Base-by-base conservation (phyloP, 139 green algal species). In the Chlorella sorokiniana region DNA sequence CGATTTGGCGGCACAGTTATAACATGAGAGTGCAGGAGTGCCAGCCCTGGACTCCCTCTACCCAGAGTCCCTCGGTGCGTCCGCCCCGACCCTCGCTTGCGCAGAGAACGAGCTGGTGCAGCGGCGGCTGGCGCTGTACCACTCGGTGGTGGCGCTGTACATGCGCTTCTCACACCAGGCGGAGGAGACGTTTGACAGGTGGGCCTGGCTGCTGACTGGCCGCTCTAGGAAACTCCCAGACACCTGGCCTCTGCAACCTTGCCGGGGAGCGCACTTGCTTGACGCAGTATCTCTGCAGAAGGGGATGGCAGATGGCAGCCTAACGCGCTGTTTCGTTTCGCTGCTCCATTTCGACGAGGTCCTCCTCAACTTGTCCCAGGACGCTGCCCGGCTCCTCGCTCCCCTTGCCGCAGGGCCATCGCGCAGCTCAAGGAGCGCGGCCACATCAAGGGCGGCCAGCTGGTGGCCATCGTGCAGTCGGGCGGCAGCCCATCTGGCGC, bases 401-500 rank as follows among this genome's bases (percentile, higher is more conserved):
- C 22, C 2, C 74, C 16, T 74, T 38, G 4, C 5, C 67, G 51
- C 84, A 91, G 84, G 52, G 93, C 89, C 0, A 83, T 96, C 31
- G 18, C 71, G 9, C 79, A 91, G 84, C 82, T 97, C 51, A 91
- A 94, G 88, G 31, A 77, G 22, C 77, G 87, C 3, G 89, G 89
- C 2, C 84, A 89, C 70, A 83, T 98, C 61, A 54, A 62, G 44
- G 78, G 83, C n/a, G 90, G 89, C 16, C 86, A 96, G 85, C 79
- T 92, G 72, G 84, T 98, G 37, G 90, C 92, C 22, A 87, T 98
- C 29, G 94, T 98, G 72, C 91, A 96, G 82, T 95, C 69, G 93
- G 94, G 59, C 78, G 84, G 63, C 83, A 88, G 61, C 91, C 94
- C 69, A 97, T 97, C 77, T 97, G 94, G 94, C 70, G 93, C 14